Percentiles rank a stretch among this genome's conserved stretches.
Evolutionary conservation across 495 filamentous ascomycete genomes (phyloP).

Genomic region (Penicillium macrosclerotiorum): DNA sequence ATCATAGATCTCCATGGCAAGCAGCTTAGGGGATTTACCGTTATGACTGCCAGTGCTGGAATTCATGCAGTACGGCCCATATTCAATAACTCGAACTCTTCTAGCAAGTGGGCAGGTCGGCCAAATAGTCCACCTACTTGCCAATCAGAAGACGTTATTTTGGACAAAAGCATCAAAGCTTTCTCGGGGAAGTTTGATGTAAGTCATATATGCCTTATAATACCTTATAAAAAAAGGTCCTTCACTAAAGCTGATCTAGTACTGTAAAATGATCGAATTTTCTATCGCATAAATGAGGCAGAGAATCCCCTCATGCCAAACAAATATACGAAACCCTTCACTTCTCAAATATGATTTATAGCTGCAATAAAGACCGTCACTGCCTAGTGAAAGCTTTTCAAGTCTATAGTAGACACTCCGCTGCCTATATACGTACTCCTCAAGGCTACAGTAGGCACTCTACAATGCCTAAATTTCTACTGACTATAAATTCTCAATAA

Average conservation of each 20-base stretch:
- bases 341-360: too few species aligned
- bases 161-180: slow-evolving; percentile 3
- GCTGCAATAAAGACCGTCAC: too few species aligned
- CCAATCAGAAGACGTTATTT: not conserved
- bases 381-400: too few species aligned
- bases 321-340: too few species aligned
- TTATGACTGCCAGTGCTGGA: not conserved
- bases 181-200: not conserved
- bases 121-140: not conserved
- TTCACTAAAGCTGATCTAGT: not conserved
- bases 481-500: too few species aligned
- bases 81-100: not conserved
- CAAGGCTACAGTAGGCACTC: too few species aligned
- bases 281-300: slow-evolving; percentile 3
- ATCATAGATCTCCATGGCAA: not conserved
- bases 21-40: slow-evolving; percentile 1
- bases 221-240: not conserved
- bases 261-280: not conserved
- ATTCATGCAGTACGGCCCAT: not conserved
- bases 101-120: not conserved
- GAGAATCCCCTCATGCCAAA: too few species aligned
- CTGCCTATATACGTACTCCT: too few species aligned
- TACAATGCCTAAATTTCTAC: too few species aligned
- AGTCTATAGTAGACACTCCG: too few species aligned
- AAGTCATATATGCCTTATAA: not conserved